Evolutionary conservation across 345 rosid species (phyloP), one percentile per base, ranked within the genome.

Genomic region (Mallotus nudiflorus): DNA sequence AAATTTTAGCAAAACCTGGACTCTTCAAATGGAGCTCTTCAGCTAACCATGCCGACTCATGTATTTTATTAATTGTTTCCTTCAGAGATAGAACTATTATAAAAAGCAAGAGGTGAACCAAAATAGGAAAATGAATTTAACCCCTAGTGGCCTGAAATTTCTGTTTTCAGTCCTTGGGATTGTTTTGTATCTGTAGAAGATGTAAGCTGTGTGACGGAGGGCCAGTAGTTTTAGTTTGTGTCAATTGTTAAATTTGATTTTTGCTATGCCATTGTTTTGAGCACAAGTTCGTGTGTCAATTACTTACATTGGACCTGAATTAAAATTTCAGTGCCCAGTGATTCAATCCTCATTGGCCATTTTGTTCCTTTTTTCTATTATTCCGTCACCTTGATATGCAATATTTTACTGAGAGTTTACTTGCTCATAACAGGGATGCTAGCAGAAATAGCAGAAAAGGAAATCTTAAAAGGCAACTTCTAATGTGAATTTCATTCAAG

Each of bases 301-400:
- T 19, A n/a, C 19, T 59, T 16, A n/a, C 12, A 60, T 56, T 59
- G 63, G 44, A 59, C n/a, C n/a, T n/a, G n/a, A n/a, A n/a, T n/a
- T n/a, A n/a, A n/a, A n/a, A n/a, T n/a, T n/a, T n/a, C n/a, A n/a
- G n/a, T n/a, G n/a, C n/a, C n/a, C n/a, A n/a, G n/a, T n/a, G n/a
- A n/a, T n/a, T n/a, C n/a, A n/a, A n/a, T n/a, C n/a, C n/a, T n/a
- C n/a, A n/a, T n/a, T n/a, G n/a, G n/a, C n/a, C n/a, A n/a, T n/a
- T n/a, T n/a, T n/a, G n/a, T n/a, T n/a, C n/a, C n/a, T n/a, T n/a
- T n/a, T n/a, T n/a, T n/a, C n/a, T n/a, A n/a, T n/a, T n/a, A n/a
- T n/a, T n/a, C n/a, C n/a, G n/a, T n/a, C n/a, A n/a, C n/a, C n/a
- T n/a, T n/a, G n/a, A n/a, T n/a, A n/a, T n/a, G n/a, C n/a, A n/a